Conservation (phyloP, 331 rosid genomes). For the Saraca asoca region DNA sequence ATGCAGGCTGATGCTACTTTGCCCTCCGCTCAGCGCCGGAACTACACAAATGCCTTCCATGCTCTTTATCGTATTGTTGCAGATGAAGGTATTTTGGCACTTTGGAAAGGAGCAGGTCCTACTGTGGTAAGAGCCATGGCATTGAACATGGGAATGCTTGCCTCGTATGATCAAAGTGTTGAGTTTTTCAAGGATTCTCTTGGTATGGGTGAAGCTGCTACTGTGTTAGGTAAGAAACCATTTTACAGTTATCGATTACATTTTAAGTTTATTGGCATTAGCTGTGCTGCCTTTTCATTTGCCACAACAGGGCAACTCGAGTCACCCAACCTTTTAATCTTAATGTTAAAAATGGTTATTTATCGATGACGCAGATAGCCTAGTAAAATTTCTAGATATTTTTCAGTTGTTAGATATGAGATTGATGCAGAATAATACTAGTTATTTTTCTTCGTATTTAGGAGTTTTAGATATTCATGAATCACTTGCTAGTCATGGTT, state of each 20-base stretch:
- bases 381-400: too few species aligned
- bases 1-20: slow-evolving; percentile 98
- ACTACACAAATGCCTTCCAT: slow-evolving; percentile 89
- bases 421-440: too few species aligned
- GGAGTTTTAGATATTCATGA: too few species aligned
- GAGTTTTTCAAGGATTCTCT: slow-evolving; percentile 80
- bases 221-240: slow-evolving; percentile 59
- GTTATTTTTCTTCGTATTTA: too few species aligned
- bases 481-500: too few species aligned
- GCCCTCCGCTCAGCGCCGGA: slow-evolving; percentile 81
- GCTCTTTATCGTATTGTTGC: slow-evolving; percentile 76
- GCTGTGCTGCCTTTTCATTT: not conserved
- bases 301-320: not conserved
- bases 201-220: slow-evolving; percentile 80
- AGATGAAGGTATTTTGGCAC: slow-evolving; percentile 89
- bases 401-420: too few species aligned
- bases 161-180: slow-evolving; percentile 92
- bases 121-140: slow-evolving; percentile 99
- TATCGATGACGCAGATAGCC: too few species aligned
- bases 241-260: not conserved
- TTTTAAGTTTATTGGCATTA: slow-evolving; percentile 1
- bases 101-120: slow-evolving; percentile 99
- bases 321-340: too few species aligned
- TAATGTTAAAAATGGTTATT: too few species aligned
- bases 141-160: slow-evolving; percentile 99